Conservation (phyloP, 1,284 basidiomycete genomes). For the Trichosporon sp. region DNA sequence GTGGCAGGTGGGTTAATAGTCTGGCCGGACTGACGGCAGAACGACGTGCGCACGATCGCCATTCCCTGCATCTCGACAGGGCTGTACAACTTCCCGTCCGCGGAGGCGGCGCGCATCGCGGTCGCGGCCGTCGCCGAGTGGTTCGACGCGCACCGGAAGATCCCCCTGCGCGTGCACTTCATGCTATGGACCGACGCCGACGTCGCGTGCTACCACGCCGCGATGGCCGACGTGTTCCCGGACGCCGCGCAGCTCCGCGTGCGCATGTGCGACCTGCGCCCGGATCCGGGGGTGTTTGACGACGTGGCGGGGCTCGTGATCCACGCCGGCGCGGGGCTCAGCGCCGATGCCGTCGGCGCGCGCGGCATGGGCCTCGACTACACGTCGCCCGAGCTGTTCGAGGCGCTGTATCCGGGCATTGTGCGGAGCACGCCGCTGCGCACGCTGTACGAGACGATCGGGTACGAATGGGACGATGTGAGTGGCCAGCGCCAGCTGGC, state of each 20-base stretch:
- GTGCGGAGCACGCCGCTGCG: not conserved
- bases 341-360: constrained; percentile 10
- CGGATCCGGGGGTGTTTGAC: not conserved
- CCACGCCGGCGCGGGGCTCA: constrained; percentile 18
- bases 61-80: constrained; percentile 22
- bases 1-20: not conserved
- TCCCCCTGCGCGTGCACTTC: constrained; percentile 8
- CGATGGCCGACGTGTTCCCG: not conserved
- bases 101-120: constrained; percentile 8
- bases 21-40: not conserved
- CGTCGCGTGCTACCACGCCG: not conserved
- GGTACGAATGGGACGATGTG: constrained; percentile 15
- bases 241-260: not conserved
- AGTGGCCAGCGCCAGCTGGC: not conserved
- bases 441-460: constrained; percentile 16
- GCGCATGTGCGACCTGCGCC: not conserved
- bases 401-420: constrained; percentile 12
- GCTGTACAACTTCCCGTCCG: constrained; percentile 13
- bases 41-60: constrained; percentile 11
- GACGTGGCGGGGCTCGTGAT: constrained; percentile 8
- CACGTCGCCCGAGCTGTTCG: constrained; percentile 1
- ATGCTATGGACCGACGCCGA: constrained; percentile 11
- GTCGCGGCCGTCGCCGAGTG: not conserved
- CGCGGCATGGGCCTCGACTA: constrained; percentile 14
- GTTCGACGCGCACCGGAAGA: constrained; percentile 4